Evolutionary conservation across 306 rosid genomes (phyloP).

Genomic region (Fragaria ananassa): DNA sequence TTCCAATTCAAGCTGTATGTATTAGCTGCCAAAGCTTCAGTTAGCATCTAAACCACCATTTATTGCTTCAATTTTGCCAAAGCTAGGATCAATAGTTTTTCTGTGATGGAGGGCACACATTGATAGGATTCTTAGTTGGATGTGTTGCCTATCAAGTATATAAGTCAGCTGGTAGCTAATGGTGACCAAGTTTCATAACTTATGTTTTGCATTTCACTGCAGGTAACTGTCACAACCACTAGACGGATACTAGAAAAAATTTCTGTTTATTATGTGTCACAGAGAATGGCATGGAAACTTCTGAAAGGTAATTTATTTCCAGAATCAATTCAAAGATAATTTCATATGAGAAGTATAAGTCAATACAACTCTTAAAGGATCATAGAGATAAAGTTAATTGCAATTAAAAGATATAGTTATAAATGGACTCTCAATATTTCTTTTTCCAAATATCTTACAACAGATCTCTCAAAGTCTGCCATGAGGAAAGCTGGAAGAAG

Average conservation of each 20-base stretch:
- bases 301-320: constrained; percentile 55
- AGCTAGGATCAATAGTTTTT: background rate
- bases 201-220: constrained; percentile 27
- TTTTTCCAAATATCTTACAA: background rate
- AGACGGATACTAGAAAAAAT: constrained; percentile 75
- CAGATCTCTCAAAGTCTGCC: constrained; percentile 70
- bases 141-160: constrained; percentile 4
- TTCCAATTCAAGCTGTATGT: background rate
- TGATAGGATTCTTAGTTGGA: background rate
- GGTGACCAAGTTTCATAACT: constrained; percentile 7
- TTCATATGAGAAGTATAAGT: background rate
- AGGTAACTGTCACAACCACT: constrained; percentile 75
- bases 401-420: background rate
- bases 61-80: background rate
- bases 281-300: constrained; percentile 79
- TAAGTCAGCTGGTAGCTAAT: constrained; percentile 10
- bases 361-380: background rate
- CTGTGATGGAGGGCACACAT: background rate
- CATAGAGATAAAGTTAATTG: constrained; percentile 5
- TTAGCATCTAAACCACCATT: background rate
- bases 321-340: background rate
- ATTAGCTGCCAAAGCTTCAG: background rate
- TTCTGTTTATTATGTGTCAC: constrained; percentile 54
- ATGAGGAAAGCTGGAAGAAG: constrained; percentile 67
- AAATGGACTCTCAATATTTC: background rate